These are phyloP conservation scores for Amauroascus verrucosus DNA, from an alignment of 2,329 filamentous ascomycete species.

Conservation along the genomic window DNA sequence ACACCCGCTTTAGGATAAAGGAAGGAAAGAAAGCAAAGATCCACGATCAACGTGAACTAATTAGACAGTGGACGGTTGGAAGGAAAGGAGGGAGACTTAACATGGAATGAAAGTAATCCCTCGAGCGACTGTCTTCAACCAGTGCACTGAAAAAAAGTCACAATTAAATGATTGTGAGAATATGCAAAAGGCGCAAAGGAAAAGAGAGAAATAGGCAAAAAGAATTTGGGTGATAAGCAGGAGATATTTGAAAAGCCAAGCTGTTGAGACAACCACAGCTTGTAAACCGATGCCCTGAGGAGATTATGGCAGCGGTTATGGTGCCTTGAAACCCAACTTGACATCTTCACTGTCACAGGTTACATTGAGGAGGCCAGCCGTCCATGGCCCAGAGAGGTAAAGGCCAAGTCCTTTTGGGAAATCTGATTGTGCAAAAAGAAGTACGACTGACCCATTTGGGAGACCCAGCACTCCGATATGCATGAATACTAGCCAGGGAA, in stretches of 20 bases:
- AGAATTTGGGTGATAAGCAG: slow-evolving; percentile 5
- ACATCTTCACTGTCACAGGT: slow-evolving; percentile 10
- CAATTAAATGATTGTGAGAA: slow-evolving; percentile 7
- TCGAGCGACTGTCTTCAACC: slow-evolving; percentile 12
- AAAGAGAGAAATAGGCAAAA: slow-evolving; percentile 3
- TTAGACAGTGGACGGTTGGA: slow-evolving; percentile 8
- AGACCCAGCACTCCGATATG: not conserved
- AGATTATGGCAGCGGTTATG: not conserved
- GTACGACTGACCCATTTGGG: not conserved
- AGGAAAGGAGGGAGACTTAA: slow-evolving; percentile 7
- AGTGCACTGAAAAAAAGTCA: slow-evolving; percentile 6
- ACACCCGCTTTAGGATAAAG: not conserved
- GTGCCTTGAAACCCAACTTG: slow-evolving; percentile 10
- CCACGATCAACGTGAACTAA: slow-evolving; percentile 14
- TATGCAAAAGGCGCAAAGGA: not conserved
- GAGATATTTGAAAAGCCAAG: slow-evolving; percentile 11
- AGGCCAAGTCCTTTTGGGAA: not conserved
- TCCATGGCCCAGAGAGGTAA: slow-evolving; percentile 3
- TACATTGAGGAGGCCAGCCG: slow-evolving; percentile 7
- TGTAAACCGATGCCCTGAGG: not conserved
- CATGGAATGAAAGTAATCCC: slow-evolving; percentile 12
- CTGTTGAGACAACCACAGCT: slow-evolving; percentile 1
- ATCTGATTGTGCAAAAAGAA: not conserved
- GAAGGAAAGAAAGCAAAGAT: slow-evolving; percentile 5
- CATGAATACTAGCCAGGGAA: not conserved